phyloP scores from a whole-genome alignment of 1,139 yeast species.

The Meyerozyma guilliermondii region DNA sequence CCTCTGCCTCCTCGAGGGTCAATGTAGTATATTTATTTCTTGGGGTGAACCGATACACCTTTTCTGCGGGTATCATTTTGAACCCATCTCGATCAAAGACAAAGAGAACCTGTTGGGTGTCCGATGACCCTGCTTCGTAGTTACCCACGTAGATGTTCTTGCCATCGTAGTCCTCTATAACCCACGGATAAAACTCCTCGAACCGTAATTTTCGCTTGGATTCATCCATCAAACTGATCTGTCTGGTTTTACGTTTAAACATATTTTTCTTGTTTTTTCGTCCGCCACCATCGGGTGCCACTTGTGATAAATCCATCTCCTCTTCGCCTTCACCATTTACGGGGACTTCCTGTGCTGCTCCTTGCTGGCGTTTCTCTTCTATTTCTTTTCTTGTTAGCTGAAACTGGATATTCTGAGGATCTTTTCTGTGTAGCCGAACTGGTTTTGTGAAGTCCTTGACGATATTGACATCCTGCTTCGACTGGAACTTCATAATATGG shows the following conservation, averaged over 20 bases:
- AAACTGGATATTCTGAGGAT: constrained; percentile 84
- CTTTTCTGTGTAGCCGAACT: constrained; percentile 83
- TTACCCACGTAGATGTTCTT: constrained; percentile 92
- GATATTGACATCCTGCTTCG: constrained; percentile 69
- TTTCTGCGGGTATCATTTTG: constrained; percentile 92
- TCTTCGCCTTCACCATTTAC: constrained; percentile 29
- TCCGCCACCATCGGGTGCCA: constrained; percentile 94
- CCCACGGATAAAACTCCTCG: constrained; percentile 98
- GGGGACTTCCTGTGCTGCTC: constrained; percentile 19
- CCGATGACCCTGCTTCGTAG: constrained; percentile 91
- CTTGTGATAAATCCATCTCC: constrained; percentile 52
- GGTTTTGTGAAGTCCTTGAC: constrained; percentile 70
- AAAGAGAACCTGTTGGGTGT: constrained; percentile 71
- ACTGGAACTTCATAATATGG: constrained; percentile 78
- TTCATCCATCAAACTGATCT: constrained; percentile 75
- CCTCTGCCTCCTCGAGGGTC: constrained; percentile 95
- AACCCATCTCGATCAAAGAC: constrained; percentile 86
- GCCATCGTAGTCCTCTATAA: constrained; percentile 93
- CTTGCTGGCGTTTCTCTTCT: constrained; percentile 52
- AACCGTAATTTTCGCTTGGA: constrained; percentile 77
- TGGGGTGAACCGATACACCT: constrained; percentile 89
- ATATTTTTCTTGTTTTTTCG: constrained; percentile 59
- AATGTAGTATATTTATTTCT: constrained; percentile 90
- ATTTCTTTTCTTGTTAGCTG: constrained; percentile 65
- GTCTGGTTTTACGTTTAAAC: constrained; percentile 79